phyloP scores from a whole-genome alignment of 1,284 basidiomycete species.

The Ustilago shanxiensis region DNA sequence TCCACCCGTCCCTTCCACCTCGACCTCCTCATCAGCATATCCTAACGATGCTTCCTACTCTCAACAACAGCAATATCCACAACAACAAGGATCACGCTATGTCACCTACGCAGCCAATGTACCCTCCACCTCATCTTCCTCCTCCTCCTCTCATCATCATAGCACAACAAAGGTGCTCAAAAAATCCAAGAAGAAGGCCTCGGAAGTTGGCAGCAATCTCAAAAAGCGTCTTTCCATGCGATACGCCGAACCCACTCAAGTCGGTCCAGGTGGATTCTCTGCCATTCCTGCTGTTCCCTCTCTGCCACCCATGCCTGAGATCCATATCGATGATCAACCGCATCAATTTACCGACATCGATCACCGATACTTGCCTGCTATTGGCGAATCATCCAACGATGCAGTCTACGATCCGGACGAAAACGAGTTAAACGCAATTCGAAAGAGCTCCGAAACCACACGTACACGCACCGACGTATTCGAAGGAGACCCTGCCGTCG shows the following conservation, averaged over 20 bases:
- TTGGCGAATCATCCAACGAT: constrained; percentile 48
- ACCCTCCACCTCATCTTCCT: background rate
- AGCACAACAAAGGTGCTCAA: constrained; percentile 29
- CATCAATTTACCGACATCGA: constrained; percentile 17
- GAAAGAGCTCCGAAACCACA: constrained; percentile 29
- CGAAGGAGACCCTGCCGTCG: constrained; percentile 53
- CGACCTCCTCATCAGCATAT: constrained; percentile 16
- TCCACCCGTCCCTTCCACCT: constrained; percentile 19
- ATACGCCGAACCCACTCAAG: constrained; percentile 64
- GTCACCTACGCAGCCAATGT: background rate
- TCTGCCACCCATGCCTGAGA: constrained; percentile 46
- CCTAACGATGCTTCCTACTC: constrained; percentile 10
- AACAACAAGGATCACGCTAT: constrained; percentile 12
- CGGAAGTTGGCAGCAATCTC: constrained; percentile 64
- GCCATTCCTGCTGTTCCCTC: constrained; percentile 44
- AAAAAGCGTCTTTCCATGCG: constrained; percentile 68
- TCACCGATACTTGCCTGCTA: constrained; percentile 18
- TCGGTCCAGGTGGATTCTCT: constrained; percentile 58
- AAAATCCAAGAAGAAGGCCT: constrained; percentile 55
- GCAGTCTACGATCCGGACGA: constrained; percentile 35
- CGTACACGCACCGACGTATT: constrained; percentile 41
- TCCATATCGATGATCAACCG: constrained; percentile 28
- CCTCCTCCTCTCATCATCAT: constrained; percentile 9
- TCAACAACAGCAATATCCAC: constrained; percentile 15
- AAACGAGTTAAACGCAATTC: constrained; percentile 29